These are phyloP conservation scores for Penicillium vulpinum DNA, from an alignment of 2,329 filamentous ascomycete species.

Conservation along the genomic window DNA sequence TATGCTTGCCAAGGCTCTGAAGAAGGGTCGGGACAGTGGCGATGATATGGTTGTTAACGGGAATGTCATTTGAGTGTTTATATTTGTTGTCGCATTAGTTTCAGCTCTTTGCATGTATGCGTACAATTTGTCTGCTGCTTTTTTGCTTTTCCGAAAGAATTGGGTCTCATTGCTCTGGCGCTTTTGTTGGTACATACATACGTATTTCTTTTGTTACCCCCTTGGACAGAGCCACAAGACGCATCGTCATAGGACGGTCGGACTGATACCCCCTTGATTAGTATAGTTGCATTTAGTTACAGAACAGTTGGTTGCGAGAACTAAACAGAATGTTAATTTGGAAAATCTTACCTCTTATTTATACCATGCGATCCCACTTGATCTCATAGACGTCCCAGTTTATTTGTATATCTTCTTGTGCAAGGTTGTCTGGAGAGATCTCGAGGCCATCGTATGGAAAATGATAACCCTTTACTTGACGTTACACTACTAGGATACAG, in stretches of 20 bases:
- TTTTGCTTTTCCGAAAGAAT: conserved; percentile 27
- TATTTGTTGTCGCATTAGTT: not conserved
- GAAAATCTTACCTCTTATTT: not conserved
- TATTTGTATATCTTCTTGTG: too few species aligned
- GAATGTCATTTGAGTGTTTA: not conserved
- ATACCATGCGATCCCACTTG: too few species aligned
- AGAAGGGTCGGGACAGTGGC: conserved; percentile 33
- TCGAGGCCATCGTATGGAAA: too few species aligned
- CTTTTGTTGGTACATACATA: conserved; percentile 26
- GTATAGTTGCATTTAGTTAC: not conserved
- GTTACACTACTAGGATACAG: too few species aligned
- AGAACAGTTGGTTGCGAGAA: not conserved
- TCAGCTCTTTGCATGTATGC: not conserved
- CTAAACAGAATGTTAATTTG: not conserved
- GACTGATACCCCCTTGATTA: not conserved
- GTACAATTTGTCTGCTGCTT: not conserved
- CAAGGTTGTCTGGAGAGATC: too few species aligned
- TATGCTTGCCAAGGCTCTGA: conserved; percentile 48
- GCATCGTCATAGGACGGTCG: not conserved
- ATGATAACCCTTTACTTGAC: too few species aligned
- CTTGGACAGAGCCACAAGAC: not conserved
- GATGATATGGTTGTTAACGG: conserved; percentile 39
- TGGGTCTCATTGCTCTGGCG: not conserved
- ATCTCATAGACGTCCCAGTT: too few species aligned
- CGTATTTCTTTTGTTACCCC: conserved; percentile 24